Evolutionary conservation across 2,329 filamentous ascomycete species (phyloP).

Genomic region (Microascus cirrosus): DNA sequence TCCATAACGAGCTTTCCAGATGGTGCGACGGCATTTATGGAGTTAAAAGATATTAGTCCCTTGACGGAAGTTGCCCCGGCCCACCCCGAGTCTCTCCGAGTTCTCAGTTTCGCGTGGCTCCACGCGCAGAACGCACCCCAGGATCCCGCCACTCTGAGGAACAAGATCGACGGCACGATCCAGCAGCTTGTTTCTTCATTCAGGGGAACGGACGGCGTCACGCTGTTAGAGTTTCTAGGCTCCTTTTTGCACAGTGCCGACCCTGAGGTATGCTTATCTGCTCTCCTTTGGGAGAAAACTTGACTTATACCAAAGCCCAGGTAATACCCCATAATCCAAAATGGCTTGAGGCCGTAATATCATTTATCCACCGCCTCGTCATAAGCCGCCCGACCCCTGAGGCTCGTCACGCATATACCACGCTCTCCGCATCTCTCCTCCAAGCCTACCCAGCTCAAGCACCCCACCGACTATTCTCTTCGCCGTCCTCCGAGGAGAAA

Average conservation of each 20-base stretch:
- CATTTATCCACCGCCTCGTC: slow-evolving; percentile 41
- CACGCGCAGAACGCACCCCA: slow-evolving; percentile 26
- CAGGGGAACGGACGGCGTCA: slow-evolving; percentile 47
- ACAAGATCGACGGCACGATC: slow-evolving; percentile 35
- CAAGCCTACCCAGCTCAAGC: slow-evolving; percentile 37
- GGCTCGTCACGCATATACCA: slow-evolving; percentile 47
- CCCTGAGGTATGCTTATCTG: slow-evolving; percentile 24
- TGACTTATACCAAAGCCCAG: slow-evolving; percentile 19
- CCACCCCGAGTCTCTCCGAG: slow-evolving; percentile 40
- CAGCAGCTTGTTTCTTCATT: slow-evolving; percentile 39
- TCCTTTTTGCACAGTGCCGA: slow-evolving; percentile 37
- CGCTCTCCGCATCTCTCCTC: slow-evolving; percentile 45
- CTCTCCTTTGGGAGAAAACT: not conserved
- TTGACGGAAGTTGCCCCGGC: slow-evolving; percentile 46
- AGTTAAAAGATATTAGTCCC: slow-evolving; percentile 38
- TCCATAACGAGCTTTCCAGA: slow-evolving; percentile 39
- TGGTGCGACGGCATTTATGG: slow-evolving; percentile 36
- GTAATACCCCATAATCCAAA: slow-evolving; percentile 33
- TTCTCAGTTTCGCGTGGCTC: slow-evolving; percentile 46
- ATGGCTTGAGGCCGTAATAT: slow-evolving; percentile 39
- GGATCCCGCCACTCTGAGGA: slow-evolving; percentile 18
- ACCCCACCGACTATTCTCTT: slow-evolving; percentile 40
- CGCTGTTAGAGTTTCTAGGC: slow-evolving; percentile 45
- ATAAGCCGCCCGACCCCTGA: slow-evolving; percentile 40
- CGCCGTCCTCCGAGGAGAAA: slow-evolving; percentile 29